These are phyloP conservation scores for Lizonia empirigonia DNA, from an alignment of 2,329 filamentous ascomycete species.

Conservation along the genomic window DNA sequence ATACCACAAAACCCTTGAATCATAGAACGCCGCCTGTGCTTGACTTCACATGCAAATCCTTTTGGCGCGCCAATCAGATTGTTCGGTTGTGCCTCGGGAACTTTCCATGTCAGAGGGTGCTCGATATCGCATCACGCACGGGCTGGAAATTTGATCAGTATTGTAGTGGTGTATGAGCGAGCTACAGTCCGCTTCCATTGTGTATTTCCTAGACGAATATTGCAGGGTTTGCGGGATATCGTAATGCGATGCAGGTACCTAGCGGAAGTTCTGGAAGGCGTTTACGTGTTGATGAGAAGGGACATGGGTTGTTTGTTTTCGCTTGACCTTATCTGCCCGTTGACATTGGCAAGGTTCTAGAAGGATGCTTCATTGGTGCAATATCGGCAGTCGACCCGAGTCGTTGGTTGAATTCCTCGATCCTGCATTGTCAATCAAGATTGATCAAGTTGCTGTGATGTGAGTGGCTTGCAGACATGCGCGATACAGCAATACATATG, in stretches of 20 bases:
- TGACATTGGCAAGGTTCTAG: too few species aligned
- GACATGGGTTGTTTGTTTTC: slow-evolving; percentile 1
- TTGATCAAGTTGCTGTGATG: slow-evolving; percentile 5
- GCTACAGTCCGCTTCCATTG: neutral
- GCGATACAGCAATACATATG: neutral
- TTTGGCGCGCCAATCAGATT: slow-evolving; percentile 1
- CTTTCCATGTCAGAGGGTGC: slow-evolving; percentile 6
- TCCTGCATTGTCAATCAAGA: neutral
- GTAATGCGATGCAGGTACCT: slow-evolving; percentile 12
- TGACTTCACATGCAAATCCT: slow-evolving; percentile 16
- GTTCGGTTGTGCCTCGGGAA: slow-evolving; percentile 7
- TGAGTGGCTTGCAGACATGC: slow-evolving; percentile 11
- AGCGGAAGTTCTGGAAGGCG: neutral
- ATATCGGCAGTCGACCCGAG: slow-evolving; percentile 2
- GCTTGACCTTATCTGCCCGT: slow-evolving; percentile 2
- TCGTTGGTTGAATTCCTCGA: neutral
- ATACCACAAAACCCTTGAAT: slow-evolving; percentile 5
- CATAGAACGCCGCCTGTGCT: neutral
- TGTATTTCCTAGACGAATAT: slow-evolving; percentile 1
- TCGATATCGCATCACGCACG: slow-evolving; percentile 7
- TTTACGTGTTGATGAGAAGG: neutral
- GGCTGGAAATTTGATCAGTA: slow-evolving; percentile 8
- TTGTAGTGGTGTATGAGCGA: slow-evolving; percentile 7
- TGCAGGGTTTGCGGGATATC: slow-evolving; percentile 7
- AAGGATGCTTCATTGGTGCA: slow-evolving; percentile 9